Conservation (phyloP, 352 stramenopile species). For the Thalassiosira exigua region DNA sequence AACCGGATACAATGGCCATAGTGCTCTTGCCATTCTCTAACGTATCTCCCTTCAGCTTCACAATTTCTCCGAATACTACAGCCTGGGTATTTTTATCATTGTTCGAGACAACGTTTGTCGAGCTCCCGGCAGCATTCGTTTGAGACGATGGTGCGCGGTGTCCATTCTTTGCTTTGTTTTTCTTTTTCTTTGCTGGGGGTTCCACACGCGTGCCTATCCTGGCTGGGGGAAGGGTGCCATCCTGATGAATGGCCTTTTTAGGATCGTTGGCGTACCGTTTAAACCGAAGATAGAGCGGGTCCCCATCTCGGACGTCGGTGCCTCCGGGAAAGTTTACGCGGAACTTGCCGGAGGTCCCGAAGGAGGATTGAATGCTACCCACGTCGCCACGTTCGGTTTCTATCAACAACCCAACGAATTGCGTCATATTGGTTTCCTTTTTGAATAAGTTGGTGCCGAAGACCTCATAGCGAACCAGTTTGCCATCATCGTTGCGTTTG, state of each 20-base stretch:
- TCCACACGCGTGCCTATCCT: slow-evolving; percentile 69
- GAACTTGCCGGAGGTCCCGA: slow-evolving; percentile 88
- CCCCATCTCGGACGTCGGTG: slow-evolving; percentile 68
- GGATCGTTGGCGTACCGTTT: slow-evolving; percentile 82
- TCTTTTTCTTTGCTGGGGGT: slow-evolving; percentile 66
- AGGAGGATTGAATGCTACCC: slow-evolving; percentile 83
- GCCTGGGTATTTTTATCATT: slow-evolving; percentile 17
- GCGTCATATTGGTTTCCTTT: slow-evolving; percentile 87
- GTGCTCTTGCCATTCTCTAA: slow-evolving; percentile 72
- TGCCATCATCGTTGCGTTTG: slow-evolving; percentile 71
- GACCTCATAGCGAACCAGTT: slow-evolving; percentile 82
- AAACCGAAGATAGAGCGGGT: slow-evolving; percentile 79
- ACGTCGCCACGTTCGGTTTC: slow-evolving; percentile 77
- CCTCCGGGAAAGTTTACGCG: slow-evolving; percentile 80
- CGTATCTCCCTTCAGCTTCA: slow-evolving; percentile 81
- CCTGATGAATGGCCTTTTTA: slow-evolving; percentile 83
- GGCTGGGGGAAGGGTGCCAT: slow-evolving; percentile 60
- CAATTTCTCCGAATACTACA: slow-evolving; percentile 63
- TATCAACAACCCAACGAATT: slow-evolving; percentile 86
- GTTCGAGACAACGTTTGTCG: neutral
- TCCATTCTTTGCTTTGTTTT: slow-evolving; percentile 63
- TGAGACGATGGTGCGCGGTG: slow-evolving; percentile 3
- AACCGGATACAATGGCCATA: slow-evolving; percentile 78
- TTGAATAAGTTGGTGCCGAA: slow-evolving; percentile 87
- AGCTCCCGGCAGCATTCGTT: neutral